Percentiles rank a stretch among this genome's conserved stretches.
Evolutionary conservation across 2,329 filamentous ascomycete species (phyloP).

Genomic region (Diaporthe australafricana): DNA sequence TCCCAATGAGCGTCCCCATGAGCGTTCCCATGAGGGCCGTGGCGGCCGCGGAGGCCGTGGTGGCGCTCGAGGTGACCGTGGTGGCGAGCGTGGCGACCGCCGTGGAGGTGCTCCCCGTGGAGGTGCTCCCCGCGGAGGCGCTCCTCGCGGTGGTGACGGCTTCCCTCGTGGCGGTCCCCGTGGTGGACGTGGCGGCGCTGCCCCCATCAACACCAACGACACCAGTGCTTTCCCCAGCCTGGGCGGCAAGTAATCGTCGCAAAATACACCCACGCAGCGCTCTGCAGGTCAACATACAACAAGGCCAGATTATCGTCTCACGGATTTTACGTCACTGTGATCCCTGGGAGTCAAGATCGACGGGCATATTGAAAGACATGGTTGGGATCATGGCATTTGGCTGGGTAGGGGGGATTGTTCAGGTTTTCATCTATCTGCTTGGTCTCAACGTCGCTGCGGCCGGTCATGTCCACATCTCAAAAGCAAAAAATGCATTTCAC

Average conservation of each 20-base stretch:
- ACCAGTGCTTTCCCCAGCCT: constrained; percentile 72
- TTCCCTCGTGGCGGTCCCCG: constrained; percentile 54
- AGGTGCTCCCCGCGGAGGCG: constrained; percentile 60
- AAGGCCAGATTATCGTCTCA: constrained; percentile 31
- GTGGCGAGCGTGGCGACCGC: constrained; percentile 57
- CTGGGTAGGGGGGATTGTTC: constrained; percentile 28
- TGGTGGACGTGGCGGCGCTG: constrained; percentile 57
- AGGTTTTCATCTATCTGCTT: constrained; percentile 31
- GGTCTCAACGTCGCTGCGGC: constrained; percentile 26
- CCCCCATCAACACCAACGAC: constrained; percentile 67
- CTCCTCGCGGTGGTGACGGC: constrained; percentile 57
- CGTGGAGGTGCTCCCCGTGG: constrained; percentile 57
- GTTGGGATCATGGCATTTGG: constrained; percentile 22
- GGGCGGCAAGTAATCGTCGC: constrained; percentile 57
- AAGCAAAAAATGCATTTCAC: constrained; percentile 36
- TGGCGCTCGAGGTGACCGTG: constrained; percentile 63
- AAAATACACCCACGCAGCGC: constrained; percentile 27
- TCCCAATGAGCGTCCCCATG: constrained; percentile 68
- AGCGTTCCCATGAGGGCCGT: constrained; percentile 68
- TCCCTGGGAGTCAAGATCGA: constrained; percentile 4
- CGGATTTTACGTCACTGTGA: constrained; percentile 3
- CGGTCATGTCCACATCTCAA: constrained; percentile 35
- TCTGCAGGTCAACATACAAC: constrained; percentile 17
- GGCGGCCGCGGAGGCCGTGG: constrained; percentile 64
- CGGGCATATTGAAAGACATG: constrained; percentile 23